Evolutionary conservation across 2,329 filamentous ascomycete genomes (phyloP).

Genomic region (Ilyonectria robusta): DNA sequence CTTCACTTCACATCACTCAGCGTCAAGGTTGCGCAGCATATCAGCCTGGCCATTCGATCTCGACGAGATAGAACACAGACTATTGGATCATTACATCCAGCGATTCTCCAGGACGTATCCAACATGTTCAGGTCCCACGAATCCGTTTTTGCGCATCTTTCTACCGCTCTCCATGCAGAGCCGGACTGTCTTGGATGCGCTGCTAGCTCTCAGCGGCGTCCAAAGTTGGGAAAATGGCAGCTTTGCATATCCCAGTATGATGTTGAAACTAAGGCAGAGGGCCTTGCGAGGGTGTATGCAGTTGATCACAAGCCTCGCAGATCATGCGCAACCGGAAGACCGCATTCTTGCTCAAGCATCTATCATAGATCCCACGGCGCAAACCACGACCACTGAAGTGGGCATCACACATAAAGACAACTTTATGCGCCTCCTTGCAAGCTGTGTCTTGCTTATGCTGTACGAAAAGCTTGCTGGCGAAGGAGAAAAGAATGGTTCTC

Average conservation of each 20-base stretch:
- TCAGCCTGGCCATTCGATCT: slow-evolving; percentile 35
- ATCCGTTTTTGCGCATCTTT: slow-evolving; percentile 37
- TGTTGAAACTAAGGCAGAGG: slow-evolving; percentile 31
- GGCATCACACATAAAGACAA: background rate
- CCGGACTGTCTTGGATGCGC: slow-evolving; percentile 32
- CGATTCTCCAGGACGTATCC: slow-evolving; percentile 36
- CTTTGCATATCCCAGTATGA: slow-evolving; percentile 25
- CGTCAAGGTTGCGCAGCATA: background rate
- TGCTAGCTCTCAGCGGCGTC: slow-evolving; percentile 33
- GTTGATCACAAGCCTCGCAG: background rate
- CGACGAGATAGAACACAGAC: background rate
- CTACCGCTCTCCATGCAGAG: slow-evolving; percentile 36
- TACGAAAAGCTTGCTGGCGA: slow-evolving; percentile 38
- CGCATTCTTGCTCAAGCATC: too few species aligned
- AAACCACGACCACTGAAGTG: background rate
- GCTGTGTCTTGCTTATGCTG: slow-evolving; percentile 31
- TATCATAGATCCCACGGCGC: background rate
- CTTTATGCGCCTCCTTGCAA: slow-evolving; percentile 30
- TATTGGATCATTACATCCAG: slow-evolving; percentile 23
- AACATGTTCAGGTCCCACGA: slow-evolving; percentile 29
- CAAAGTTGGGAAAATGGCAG: slow-evolving; percentile 37
- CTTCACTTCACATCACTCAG: background rate
- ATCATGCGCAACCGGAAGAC: background rate
- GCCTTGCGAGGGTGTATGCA: slow-evolving; percentile 31
- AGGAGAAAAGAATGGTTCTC: slow-evolving; percentile 21